Percentiles rank a stretch among this genome's conserved stretches.
These are phyloP conservation scores for Silene uniflora DNA, from an alignment of 148 eudicot species.

Conservation along the genomic window DNA sequence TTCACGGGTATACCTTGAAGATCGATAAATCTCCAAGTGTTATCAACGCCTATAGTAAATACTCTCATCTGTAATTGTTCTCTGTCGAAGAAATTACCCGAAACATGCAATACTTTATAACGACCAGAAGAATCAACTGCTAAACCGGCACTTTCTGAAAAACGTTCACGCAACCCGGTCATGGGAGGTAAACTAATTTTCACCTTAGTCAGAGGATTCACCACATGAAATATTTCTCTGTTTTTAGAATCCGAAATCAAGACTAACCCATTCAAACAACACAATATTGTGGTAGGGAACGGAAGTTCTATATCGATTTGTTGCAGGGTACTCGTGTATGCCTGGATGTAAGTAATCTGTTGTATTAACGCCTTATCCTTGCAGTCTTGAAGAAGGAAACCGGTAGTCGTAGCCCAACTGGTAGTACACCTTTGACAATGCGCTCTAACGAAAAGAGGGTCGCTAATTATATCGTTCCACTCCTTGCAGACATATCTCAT, in stretches of 20 bases:
- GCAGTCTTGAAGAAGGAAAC: neutral
- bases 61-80: neutral
- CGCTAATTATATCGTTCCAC: neutral
- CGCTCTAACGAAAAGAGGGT: neutral
- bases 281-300: neutral
- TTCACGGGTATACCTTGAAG: neutral
- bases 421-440: neutral
- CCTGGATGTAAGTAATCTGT: no score
- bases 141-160: neutral
- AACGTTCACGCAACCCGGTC: neutral
- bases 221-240: neutral
- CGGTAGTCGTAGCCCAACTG: neutral
- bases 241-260: neutral
- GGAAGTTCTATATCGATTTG: neutral
- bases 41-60: neutral
- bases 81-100: no score
- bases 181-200: neutral
- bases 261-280: neutral
- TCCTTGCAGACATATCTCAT: neutral
- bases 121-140: neutral
- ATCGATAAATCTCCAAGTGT: neutral
- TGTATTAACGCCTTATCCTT: no score
- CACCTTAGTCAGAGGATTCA: neutral
- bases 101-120: neutral
- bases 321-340: neutral